These are phyloP conservation scores for Termitomyces sp. DNA, from an alignment of 768 basidiomycete species.

Conservation along the genomic window DNA sequence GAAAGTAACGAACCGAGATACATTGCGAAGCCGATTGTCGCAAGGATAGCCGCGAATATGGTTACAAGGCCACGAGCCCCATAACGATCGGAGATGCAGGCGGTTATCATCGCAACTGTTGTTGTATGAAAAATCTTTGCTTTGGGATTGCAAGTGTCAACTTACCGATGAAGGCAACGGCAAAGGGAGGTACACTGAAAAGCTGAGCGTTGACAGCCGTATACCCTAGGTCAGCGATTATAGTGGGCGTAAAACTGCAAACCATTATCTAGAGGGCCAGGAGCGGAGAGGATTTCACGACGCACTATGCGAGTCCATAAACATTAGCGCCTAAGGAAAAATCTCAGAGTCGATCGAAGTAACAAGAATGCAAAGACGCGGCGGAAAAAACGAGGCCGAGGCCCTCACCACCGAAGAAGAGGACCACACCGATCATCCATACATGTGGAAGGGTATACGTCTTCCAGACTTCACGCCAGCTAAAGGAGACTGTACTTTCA, in stretches of 20 bases:
- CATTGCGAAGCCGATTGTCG: constrained; percentile 46
- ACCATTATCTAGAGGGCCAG: too few species aligned
- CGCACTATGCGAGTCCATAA: background rate
- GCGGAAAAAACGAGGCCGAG: background rate
- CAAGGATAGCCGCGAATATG: constrained; percentile 38
- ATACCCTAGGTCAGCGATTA: constrained; percentile 40
- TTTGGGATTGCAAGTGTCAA: background rate
- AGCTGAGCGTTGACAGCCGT: constrained; percentile 50
- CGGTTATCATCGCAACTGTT: constrained; percentile 28
- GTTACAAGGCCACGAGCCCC: constrained; percentile 42
- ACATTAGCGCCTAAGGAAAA: background rate
- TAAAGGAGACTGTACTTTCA: background rate
- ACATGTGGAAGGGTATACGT: background rate
- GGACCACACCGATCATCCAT: background rate
- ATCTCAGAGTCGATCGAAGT: background rate
- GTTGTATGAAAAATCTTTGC: background rate
- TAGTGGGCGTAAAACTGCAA: background rate
- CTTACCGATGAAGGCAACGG: constrained; percentile 42
- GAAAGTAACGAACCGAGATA: constrained; percentile 38
- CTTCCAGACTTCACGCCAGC: background rate
- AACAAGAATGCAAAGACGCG: background rate
- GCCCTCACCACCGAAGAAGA: background rate
- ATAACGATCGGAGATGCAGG: constrained; percentile 50
- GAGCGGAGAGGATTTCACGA: background rate
- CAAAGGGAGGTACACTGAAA: constrained; percentile 57